Conservation (phyloP, 768 basidiomycete species). For the Pleurotus sapidus region DNA sequence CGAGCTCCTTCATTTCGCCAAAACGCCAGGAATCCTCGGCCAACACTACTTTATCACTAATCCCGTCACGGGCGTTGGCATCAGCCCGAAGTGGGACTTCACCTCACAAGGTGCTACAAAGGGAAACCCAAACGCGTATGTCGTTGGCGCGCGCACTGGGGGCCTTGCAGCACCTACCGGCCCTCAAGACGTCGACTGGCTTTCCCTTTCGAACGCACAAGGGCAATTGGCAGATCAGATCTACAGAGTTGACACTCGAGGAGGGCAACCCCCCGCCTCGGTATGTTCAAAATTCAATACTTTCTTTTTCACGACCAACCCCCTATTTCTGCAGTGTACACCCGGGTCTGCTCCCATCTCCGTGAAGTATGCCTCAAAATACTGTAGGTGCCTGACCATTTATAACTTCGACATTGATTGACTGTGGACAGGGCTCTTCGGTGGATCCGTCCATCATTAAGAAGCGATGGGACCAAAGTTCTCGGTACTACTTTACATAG, state of each 20-base stretch:
- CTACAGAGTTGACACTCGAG: constrained; percentile 50
- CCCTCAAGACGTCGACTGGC: constrained; percentile 50
- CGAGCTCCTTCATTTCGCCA: constrained; percentile 9
- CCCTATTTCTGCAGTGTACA: constrained; percentile 26
- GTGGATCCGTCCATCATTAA: background rate
- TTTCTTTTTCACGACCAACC: background rate
- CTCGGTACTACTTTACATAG: no score
- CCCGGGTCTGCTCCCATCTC: constrained; percentile 36
- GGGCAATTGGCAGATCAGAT: constrained; percentile 49
- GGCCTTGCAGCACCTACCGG: constrained; percentile 40
- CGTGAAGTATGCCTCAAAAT: constrained; percentile 51
- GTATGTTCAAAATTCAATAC: constrained; percentile 22
- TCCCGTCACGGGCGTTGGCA: constrained; percentile 35
- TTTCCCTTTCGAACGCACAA: constrained; percentile 41
- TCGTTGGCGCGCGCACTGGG: constrained; percentile 40
- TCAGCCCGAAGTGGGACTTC: constrained; percentile 58
- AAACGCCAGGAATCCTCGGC: constrained; percentile 28
- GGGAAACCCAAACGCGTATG: constrained; percentile 43
- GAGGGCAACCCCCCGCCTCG: constrained; percentile 52
- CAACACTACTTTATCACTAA: constrained; percentile 59
- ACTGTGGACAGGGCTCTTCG: background rate
- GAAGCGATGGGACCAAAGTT: background rate
- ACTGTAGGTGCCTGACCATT: constrained; percentile 38
- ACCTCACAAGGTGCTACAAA: constrained; percentile 34
- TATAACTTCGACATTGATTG: background rate